Evolutionary conservation across 345 rosid genomes (phyloP), one percentile per base, ranked within the genome.

Genomic region (Iberis pinnata): DNA sequence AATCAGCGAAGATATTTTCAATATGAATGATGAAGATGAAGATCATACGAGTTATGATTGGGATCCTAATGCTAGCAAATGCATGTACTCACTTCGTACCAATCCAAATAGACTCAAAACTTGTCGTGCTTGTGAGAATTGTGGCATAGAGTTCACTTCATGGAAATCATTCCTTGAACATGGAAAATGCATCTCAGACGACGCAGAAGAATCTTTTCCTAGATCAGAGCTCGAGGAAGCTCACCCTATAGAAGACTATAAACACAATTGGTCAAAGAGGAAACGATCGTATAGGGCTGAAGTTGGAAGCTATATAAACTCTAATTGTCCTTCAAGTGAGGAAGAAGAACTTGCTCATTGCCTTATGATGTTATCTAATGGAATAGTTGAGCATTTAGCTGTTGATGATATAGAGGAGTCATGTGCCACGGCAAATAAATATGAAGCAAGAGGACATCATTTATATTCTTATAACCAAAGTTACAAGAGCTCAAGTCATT

Each of bases 261-360:
- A 61, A 3, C 16, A 26, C n/a, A 58, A 52, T 60, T 80, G 82
- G 81, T 81, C 78, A 0, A 88, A 88, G 59, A 73, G 96, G 33
- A 88, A 84, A 57, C 68, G 94, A 42, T 73, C 85, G 2, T 51
- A 69, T n/a, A 72, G 88, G 49, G 68, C 79, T 53, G 70, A 77
- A 45, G 75, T 80, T 17, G 81, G 56, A 13, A 57, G 69, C 36
- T 27, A 45, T 27, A 65, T 58, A 6, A 33, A 22, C 40, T 49
- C 70, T 0, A 60, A 45, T 63, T 76, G 77, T 25, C 81, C 77
- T 0, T 80, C 79, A 0, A 85, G 74, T 50, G 95, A 88, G 64
- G 95, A 88, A n/a, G 95, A 85, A 60, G 95, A 88, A 66, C 76
- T 88, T 1, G 97, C 95, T 7, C 83, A 80, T 58, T 85, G 92